Percentiles rank a stretch among this genome's conserved stretches.
These are phyloP conservation scores for Septoria linicola DNA, from an alignment of 2,329 filamentous ascomycete species.

Conservation along the genomic window DNA sequence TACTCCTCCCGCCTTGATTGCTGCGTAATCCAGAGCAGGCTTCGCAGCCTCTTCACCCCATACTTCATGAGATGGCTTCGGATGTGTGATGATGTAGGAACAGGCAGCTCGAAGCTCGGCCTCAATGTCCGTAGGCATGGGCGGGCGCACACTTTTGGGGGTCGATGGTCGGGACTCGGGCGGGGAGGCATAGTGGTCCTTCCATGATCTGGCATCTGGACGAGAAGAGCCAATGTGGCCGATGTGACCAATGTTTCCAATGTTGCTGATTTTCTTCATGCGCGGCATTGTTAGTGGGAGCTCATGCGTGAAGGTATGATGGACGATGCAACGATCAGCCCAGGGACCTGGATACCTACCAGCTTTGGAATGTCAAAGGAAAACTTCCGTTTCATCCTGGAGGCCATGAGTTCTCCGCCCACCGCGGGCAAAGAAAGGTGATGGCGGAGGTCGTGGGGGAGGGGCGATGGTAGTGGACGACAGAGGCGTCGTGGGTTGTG, in stretches of 20 bases:
- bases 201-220: conserved; percentile 24
- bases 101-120: conserved; percentile 49
- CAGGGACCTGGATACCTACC: conserved; percentile 33
- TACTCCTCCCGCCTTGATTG: conserved; percentile 29
- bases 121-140: conserved; percentile 45
- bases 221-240: conserved; percentile 9
- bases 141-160: conserved; percentile 46
- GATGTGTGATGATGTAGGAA: conserved; percentile 44
- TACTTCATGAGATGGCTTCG: conserved; percentile 38
- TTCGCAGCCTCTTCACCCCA: conserved; percentile 36
- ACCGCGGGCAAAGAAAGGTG: background rate
- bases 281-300: conserved; percentile 6
- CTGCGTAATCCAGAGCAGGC: conserved; percentile 37
- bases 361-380: conserved; percentile 44
- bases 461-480: background rate
- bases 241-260: conserved; percentile 6
- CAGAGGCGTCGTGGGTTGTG: background rate
- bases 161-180: conserved; percentile 42
- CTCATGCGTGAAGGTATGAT: background rate
- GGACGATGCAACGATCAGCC: conserved; percentile 5
- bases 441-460: background rate
- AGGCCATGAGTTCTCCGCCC: conserved; percentile 5
- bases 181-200: conserved; percentile 32
- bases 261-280: conserved; percentile 10
- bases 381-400: conserved; percentile 46